Base-by-base conservation (phyloP, 176 grass and related monocot species). In the Carex kokanica region DNA sequence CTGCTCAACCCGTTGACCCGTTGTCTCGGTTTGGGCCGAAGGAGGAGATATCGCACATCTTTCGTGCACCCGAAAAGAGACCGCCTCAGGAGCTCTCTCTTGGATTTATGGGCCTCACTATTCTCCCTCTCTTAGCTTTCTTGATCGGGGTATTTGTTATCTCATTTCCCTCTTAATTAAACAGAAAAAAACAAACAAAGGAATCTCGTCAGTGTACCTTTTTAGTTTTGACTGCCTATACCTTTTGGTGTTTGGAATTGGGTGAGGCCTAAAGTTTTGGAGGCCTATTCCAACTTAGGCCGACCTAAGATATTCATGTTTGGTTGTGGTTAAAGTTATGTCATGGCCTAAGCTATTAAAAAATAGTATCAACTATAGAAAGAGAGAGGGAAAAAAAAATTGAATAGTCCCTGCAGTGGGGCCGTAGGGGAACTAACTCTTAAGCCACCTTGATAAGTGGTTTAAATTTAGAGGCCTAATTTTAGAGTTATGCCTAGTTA, bases 21-120 rank as follows among this genome's bases (percentile, higher is more conserved):
- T 90, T 93, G 21, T 84, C 91, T 38, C 90, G 86, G 41, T 96
- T 93, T 64, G 86, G 89, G 56, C 93, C 93, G 29, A 91, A 99
- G 75, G 64, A 86, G 29, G 97, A 96, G 85, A 99, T 99, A 86
- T 84, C 88, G 8, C 97, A 99, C 66, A 93, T 99, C 64, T 99
- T 99, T 85, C 97, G 88, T 25, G 14, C 65, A 21, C 97, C 93
- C 16, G 97, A 99, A 88, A 99, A 94, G 83, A 93, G 88, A 84
- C 97, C 97, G 6, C 73, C 51, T 32, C 85, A 88, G 86, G 88
- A 96, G 86, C 93, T 99, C 12, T 99, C 93, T 31, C 60, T 92
- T 74, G 91, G 64, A 38, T 99, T 99, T 80, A 87, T 53, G 72
- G 86, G 85, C 70, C 78, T 96, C 40, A 94, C 87, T 4, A 47